Evolutionary conservation across 192 early-diverging fungal genomes (phyloP).

Genomic region (Coemansia sp.): DNA sequence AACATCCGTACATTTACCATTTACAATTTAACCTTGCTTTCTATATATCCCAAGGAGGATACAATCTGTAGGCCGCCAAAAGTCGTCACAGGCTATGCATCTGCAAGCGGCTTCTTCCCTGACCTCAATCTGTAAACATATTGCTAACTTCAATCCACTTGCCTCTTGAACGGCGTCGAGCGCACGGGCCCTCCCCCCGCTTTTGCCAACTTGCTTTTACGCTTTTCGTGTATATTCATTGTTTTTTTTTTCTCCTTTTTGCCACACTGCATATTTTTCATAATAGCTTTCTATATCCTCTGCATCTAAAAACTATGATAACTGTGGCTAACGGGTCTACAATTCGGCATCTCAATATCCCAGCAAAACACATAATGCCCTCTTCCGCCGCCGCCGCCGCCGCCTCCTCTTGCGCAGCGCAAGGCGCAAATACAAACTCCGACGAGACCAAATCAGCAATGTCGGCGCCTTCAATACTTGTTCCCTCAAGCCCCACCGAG

Average conservation of each 20-base stretch:
- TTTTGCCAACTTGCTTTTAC: background rate
- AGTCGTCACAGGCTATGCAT: background rate
- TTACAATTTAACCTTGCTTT: background rate
- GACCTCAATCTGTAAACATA: background rate
- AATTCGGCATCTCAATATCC: background rate
- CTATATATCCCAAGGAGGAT: background rate
- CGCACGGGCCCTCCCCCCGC: background rate
- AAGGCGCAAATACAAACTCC: background rate
- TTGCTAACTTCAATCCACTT: background rate
- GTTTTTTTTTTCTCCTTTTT: conserved; percentile 6
- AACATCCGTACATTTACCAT: background rate
- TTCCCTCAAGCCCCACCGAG: background rate
- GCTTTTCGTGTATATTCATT: conserved; percentile 1
- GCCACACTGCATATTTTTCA: background rate
- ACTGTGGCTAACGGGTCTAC: conserved; percentile 1
- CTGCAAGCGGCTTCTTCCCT: background rate
- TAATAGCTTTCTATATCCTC: background rate
- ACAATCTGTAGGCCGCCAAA: background rate
- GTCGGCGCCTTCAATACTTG: background rate
- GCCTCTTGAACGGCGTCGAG: background rate
- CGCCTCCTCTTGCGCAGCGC: no score
- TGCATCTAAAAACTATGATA: background rate
- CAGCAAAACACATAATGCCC: background rate
- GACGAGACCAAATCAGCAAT: background rate
- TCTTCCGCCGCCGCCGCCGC: background rate